Percentiles rank a stretch among this genome's conserved stretches.
Conservation (phyloP, 2,329 filamentous ascomycete species). For the Coleophoma eucalyptorum region DNA sequence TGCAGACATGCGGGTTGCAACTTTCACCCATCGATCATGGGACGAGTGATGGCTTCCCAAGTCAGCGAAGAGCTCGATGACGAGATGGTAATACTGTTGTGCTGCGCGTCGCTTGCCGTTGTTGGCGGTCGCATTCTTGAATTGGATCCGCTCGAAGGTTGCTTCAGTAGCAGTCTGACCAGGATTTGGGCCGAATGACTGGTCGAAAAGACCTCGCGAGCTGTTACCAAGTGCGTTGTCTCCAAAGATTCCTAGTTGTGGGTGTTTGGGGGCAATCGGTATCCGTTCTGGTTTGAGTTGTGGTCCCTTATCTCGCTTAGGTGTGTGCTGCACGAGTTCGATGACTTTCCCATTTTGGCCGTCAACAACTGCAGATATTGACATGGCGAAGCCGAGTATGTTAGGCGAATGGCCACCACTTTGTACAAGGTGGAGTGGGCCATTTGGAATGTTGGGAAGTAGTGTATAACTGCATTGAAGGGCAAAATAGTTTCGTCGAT, state of each 20-base stretch:
- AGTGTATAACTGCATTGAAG: constrained; percentile 62
- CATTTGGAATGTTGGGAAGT: constrained; percentile 36
- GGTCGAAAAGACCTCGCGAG: constrained; percentile 12
- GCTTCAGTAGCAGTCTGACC: constrained; percentile 24
- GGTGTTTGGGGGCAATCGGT: constrained; percentile 25
- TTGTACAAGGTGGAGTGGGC: constrained; percentile 33
- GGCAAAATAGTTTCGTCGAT: constrained; percentile 69
- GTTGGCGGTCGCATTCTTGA: constrained; percentile 72
- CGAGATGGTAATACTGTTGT: constrained; percentile 70
- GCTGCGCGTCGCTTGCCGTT: constrained; percentile 70
- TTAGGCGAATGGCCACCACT: constrained; percentile 13
- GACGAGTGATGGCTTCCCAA: constrained; percentile 30
- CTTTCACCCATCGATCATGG: constrained; percentile 46
- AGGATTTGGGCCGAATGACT: constrained; percentile 1
- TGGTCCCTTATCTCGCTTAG: constrained; percentile 69
- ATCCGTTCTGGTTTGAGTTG: constrained; percentile 56
- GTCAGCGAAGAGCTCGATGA: constrained; percentile 63
- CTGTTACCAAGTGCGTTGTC: constrained; percentile 16
- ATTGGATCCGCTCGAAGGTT: constrained; percentile 70
- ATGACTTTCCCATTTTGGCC: constrained; percentile 58
- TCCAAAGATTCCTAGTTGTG: constrained; percentile 18
- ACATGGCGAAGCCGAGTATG: constrained; percentile 61
- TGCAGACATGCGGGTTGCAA: constrained; percentile 55
- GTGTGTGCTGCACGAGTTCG: constrained; percentile 72
- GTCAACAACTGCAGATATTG: constrained; percentile 64